Conservation (phyloP, 2,329 filamentous ascomycete genomes). For the Exserohilum turcica region DNA sequence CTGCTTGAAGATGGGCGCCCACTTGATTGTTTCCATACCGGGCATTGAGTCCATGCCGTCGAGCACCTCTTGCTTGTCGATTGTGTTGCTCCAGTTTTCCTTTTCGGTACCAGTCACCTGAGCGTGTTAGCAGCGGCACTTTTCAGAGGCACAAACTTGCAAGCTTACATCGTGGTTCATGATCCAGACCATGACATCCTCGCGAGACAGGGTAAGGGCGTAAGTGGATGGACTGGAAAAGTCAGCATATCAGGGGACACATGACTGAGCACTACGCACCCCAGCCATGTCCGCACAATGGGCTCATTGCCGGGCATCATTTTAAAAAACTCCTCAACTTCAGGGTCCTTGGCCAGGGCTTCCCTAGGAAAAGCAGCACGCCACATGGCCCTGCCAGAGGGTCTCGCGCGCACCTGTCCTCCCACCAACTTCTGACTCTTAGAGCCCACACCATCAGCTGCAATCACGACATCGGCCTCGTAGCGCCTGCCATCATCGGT, state of each 20-base stretch:
- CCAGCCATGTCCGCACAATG: constrained; percentile 54
- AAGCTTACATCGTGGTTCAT: constrained; percentile 54
- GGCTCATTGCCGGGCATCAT: constrained; percentile 51
- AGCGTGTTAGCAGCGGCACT: constrained; percentile 11
- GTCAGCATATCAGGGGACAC: constrained; percentile 7
- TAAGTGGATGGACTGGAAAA: constrained; percentile 47
- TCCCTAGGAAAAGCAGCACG: constrained; percentile 51
- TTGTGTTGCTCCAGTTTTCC: constrained; percentile 56
- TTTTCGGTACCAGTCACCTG: constrained; percentile 52
- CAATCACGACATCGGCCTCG: constrained; percentile 51
- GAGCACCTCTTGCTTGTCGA: constrained; percentile 53
- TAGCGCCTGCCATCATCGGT: constrained; percentile 50
- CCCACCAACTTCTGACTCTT: constrained; percentile 54
- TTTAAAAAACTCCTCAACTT: constrained; percentile 55
- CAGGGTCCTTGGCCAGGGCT: constrained; percentile 52
- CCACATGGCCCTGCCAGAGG: constrained; percentile 50
- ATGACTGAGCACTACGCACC: constrained; percentile 25
- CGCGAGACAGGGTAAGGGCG: constrained; percentile 52
- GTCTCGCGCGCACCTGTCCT: constrained; percentile 50
- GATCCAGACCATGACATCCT: constrained; percentile 57
- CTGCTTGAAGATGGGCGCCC: constrained; percentile 54
- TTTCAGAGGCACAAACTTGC: neutral
- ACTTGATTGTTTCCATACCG: constrained; percentile 49
- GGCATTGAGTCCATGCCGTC: constrained; percentile 53
- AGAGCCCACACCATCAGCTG: constrained; percentile 52